Evolutionary conservation across 164 flowering plant genomes (phyloP), one percentile per base, ranked within the genome.

Genomic region (Macadamia integrifolia): DNA sequence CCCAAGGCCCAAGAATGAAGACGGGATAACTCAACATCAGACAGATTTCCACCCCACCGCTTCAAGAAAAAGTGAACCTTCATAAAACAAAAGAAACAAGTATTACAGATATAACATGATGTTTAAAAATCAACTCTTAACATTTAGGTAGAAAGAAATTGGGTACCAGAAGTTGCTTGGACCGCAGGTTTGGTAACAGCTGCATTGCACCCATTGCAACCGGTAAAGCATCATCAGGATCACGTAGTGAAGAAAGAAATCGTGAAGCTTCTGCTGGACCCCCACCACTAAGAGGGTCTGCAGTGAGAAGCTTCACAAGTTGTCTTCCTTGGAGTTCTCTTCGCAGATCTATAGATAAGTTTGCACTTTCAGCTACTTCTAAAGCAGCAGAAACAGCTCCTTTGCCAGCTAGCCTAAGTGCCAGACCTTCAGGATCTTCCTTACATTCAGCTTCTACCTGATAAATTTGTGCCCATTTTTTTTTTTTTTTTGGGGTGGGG

Each of bases 171-270:
- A 95, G 98, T 67, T 95, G 98, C 81, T 95, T 95, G 35, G 99
- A 89, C 68, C 98, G 89, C 65, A 95, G 80, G 72, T 91, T 78
- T 68, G 99, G 94, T 71, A 95, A 78, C 60, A 90, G 86, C 77
- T 92, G 99, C 99, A 95, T 95, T 66, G 99, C 99, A 68, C 96
- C 89, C 89, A 95, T 88, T 66, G 95, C 99, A 76, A 95, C 99
- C 17, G 96, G 97, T 64, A 95, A 68, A 69, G 98, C 99, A 86
- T 95, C 99, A 78, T 89, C 87, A 32, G 99, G 80, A 63, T 95
- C 96, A 65, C 87, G 88, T 17, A 95, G 74, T 28, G 99, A 95
- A 53, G 98, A 89, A 72, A 95, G 94, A 80, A 95, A 92, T 11
- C 98, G 88, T 55, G 99, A 95, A 65, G 99, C 99, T 84, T 95